Percentiles rank a stretch among this genome's conserved stretches.
Conservation (phyloP, 805 yeast genomes). For the Schwanniomyces yamadae region DNA sequence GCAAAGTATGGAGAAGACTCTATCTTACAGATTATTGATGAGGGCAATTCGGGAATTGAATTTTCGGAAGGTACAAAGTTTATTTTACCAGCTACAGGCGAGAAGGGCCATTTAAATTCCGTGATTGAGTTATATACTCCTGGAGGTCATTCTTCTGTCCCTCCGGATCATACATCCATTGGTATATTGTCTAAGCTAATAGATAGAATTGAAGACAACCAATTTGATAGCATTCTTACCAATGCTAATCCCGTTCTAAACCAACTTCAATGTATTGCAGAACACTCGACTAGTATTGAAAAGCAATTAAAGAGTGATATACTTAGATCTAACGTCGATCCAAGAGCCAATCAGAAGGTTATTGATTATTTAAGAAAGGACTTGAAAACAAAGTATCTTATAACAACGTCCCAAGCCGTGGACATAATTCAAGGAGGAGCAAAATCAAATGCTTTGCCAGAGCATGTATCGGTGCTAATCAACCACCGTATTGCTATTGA, state of each 20-base stretch:
- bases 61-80: slow-evolving; percentile 35
- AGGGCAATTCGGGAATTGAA: slow-evolving; percentile 26
- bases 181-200: slow-evolving; percentile 46
- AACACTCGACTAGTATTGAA: slow-evolving; percentile 37
- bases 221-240: slow-evolving; percentile 37
- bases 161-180: slow-evolving; percentile 49
- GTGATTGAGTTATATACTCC: slow-evolving; percentile 42
- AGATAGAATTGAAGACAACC: slow-evolving; percentile 35
- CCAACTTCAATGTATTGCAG: slow-evolving; percentile 47
- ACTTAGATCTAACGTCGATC: slow-evolving; percentile 35
- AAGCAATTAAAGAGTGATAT: slow-evolving; percentile 33
- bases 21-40: slow-evolving; percentile 46
- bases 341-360: slow-evolving; percentile 35
- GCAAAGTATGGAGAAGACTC: slow-evolving; percentile 43
- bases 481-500: slow-evolving; percentile 50
- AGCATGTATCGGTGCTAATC: slow-evolving; percentile 41
- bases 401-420: slow-evolving; percentile 49
- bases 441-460: slow-evolving; percentile 53
- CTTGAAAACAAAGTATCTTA: slow-evolving; percentile 30
- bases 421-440: slow-evolving; percentile 49
- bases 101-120: slow-evolving; percentile 47
- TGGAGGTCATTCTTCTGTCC: slow-evolving; percentile 53
- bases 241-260: slow-evolving; percentile 44
- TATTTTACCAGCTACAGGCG: slow-evolving; percentile 47
- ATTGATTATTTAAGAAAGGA: slow-evolving; percentile 30